A percentile compares a stretch with the other conserved stretches of the same genome.
Evolutionary conservation across 768 basidiomycete genomes (phyloP).

Genomic region (Kwoniella dendrophila): DNA sequence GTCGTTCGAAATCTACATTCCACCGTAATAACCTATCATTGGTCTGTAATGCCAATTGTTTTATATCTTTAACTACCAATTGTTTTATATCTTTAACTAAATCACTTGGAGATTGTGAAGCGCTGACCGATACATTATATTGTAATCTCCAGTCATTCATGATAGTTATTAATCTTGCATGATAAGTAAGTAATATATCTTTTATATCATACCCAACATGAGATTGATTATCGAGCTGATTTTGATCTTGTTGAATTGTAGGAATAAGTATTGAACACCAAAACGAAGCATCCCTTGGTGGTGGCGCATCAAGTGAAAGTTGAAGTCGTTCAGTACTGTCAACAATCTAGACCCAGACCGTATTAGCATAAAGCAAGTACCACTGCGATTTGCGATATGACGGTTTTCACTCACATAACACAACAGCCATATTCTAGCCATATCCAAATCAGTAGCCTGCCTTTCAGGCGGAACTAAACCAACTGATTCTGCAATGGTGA

Average conservation of each 20-base stretch:
- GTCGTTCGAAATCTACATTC: conserved; percentile 17
- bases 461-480: conserved; percentile 35
- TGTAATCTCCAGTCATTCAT: conserved; percentile 11
- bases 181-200: conserved; percentile 20
- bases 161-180: conserved; percentile 12
- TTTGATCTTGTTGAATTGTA: neutral
- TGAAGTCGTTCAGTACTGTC: conserved; percentile 24
- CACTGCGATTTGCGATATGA: neutral
- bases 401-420: conserved; percentile 33
- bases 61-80: neutral
- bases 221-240: too few relatives aligned
- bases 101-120: neutral
- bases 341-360: conserved; percentile 22
- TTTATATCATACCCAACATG: neutral
- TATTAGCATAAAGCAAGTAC: neutral
- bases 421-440: conserved; percentile 41
- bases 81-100: too few relatives aligned
- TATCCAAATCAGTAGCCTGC: conserved; percentile 23
- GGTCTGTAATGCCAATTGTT: conserved; percentile 3
- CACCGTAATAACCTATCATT: conserved; percentile 26
- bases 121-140: conserved; percentile 1
- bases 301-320: conserved; percentile 7
- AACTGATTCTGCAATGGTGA: conserved; percentile 23
- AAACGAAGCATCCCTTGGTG: conserved; percentile 16
- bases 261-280: conserved; percentile 24